Base-by-base conservation (phyloP, 1,284 basidiomycete genomes). In the Rhodofomes roseus region DNA sequence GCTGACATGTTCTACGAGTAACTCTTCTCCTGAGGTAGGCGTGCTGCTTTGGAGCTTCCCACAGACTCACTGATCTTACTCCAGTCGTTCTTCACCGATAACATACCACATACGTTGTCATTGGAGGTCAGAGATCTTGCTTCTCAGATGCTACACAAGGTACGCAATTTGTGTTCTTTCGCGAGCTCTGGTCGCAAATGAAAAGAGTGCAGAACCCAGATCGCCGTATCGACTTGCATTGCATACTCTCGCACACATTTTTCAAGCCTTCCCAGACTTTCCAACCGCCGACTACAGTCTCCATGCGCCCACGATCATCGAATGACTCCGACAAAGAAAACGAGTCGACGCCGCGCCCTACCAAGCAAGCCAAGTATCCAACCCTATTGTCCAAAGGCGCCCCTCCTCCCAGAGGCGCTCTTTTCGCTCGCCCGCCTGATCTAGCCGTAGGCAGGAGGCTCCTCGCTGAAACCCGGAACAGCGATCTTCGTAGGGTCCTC, bases 221-320 rank as follows among this genome's bases (percentile, higher is more conserved):
- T 8, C 60, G 67, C 36, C 69, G 70, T 12, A 64, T 65, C 7
- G 57, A 67, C 14, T 54, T 69, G 5, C 64, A 70, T 23, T 60
- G 63, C 20, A 60, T 70, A 16, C 52, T 57, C 1, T 60, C 61
- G 1, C 70, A 71, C 54, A 58, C 69, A 0, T 72, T 70, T 57
- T 67, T 72, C 43, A 54, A 62, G 22, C 60, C 68, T 1, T 40
- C 62, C 18, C 46, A 65, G 2, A 60, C 57, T 43, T 43, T 58
- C 4, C 34, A 57, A 16, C 41, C 60, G 2, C 27, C 46, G 16
- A 11, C 58, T 39, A 31, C 46, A 5, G n/a, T 4, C 16, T 22
- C 48, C 12, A 14, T 34, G 8, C 25, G 12, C 43, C 8, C 23
- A 16, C 0, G 55, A 8, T 27, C 14, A 9, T 22, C n/a, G 20